Base-by-base conservation (phyloP, 176 grass and related monocot genomes). In the Carex parvula region DNA sequence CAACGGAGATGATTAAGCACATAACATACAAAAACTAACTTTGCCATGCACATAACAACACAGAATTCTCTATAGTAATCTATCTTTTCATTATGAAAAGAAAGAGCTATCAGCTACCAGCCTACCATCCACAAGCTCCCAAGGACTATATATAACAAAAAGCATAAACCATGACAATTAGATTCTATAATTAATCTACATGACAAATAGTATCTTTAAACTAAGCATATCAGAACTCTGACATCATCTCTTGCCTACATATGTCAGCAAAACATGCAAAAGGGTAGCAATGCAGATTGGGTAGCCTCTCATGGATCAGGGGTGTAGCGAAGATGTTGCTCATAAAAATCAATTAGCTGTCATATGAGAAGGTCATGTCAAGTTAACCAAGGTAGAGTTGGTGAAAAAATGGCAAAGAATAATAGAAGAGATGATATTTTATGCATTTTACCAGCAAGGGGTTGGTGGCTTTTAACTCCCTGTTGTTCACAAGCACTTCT, bases 331-430 rank as follows among this genome's bases (percentile, higher is more conserved):
- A 98, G 85, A 18, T 90, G 87, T 80, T 94, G 92, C 84, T 98
- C 95, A 52, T 98, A 98, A 86, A 88, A 98, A 88, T 86, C 84
- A 76, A 98, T 98, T 87, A 98, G 86, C 95, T 98, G 95, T 64
- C 84, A 90, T 67, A 63, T 9, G 85, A 85, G 74, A 79, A 82
- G 68, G 24, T 76, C 29, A 64, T 29, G 74, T 73, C 64, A 79
- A 20, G 60, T 85, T 82, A 52, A 74, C 13, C 69, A 85, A 68
- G 79, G 53, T 32, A 58, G 16, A 12, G 17, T 3, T 50, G 5
- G 17, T 24, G 8, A 32, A 42, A 20, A 75, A 61, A 50, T 61
- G 30, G 14, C 55, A 57, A 60, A 46, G 20, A 12, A 30, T 60
- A 82, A 83, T 65, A 66, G 65, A 83, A 86, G 69, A 86, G 5